These are phyloP conservation scores for Rhodomyrtus tomentosa DNA, from an alignment of 345 rosid species.

Conservation along the genomic window DNA sequence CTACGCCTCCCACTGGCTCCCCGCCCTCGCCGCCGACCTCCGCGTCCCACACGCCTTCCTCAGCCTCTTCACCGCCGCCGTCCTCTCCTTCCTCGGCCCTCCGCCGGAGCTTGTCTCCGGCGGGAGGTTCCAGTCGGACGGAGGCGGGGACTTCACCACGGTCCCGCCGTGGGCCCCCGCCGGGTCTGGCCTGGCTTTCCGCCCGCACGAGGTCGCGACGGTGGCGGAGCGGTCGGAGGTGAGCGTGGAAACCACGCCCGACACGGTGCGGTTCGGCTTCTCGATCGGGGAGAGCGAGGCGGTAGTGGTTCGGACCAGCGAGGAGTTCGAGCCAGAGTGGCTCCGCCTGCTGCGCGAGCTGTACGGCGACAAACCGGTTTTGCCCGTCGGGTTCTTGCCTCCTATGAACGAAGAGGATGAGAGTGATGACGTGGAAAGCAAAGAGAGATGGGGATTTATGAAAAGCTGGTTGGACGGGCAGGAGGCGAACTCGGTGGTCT, in stretches of 20 bases:
- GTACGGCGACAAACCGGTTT: slow-evolving; percentile 18
- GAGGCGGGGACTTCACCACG: slow-evolving; percentile 8
- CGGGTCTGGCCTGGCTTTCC: slow-evolving; percentile 13
- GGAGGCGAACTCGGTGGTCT: slow-evolving; percentile 5
- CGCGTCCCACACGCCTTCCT: slow-evolving; percentile 6
- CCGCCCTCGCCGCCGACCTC: not conserved
- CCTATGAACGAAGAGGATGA: slow-evolving; percentile 8
- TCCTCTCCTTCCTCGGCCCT: slow-evolving; percentile 8
- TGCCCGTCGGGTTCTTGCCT: slow-evolving; percentile 36
- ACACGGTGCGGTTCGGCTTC: slow-evolving; percentile 7
- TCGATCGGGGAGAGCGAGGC: slow-evolving; percentile 18
- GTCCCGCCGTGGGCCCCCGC: slow-evolving; percentile 30
- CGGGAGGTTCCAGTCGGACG: not conserved
- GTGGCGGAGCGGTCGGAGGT: slow-evolving; percentile 6
- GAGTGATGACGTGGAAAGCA: not conserved
- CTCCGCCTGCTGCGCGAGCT: slow-evolving; percentile 13
- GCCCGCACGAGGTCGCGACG: slow-evolving; percentile 10
- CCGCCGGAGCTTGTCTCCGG: not conserved
- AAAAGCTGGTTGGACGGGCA: slow-evolving; percentile 20
- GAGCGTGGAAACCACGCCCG: slow-evolving; percentile 6
- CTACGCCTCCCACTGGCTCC: slow-evolving; percentile 23
- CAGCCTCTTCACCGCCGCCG: slow-evolving; percentile 8
- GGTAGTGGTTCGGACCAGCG: slow-evolving; percentile 24
- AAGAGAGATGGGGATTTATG: slow-evolving; percentile 3
- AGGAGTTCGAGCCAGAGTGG: slow-evolving; percentile 44